These are phyloP conservation scores for Lachnellula arida DNA, from an alignment of 2,329 filamentous ascomycete genomes.

Conservation along the genomic window DNA sequence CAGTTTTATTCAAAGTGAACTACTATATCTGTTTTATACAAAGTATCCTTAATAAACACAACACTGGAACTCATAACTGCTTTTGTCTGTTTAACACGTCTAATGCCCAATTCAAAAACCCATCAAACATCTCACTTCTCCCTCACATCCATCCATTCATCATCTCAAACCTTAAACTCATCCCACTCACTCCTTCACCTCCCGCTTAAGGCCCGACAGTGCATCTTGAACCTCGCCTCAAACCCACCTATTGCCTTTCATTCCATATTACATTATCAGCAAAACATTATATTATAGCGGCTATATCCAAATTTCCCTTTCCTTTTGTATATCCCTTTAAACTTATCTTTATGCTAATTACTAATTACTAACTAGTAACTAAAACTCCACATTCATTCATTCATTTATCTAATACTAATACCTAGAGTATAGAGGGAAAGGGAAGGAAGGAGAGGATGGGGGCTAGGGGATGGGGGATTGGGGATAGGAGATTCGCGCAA, in stretches of 20 bases:
- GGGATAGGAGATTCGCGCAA: constrained; percentile 14
- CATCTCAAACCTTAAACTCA: constrained; percentile 31
- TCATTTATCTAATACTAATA: neutral
- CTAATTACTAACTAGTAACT: neutral
- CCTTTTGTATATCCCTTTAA: too few species aligned
- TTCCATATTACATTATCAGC: neutral
- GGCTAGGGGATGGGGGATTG: neutral
- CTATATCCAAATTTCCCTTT: too few species aligned
- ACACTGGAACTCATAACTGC: too few species aligned
- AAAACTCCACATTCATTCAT: neutral
- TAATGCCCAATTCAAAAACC: too few species aligned
- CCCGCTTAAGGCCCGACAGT: constrained; percentile 44
- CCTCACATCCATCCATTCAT: neutral
- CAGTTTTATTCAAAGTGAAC: too few species aligned
- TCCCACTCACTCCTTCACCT: constrained; percentile 44
- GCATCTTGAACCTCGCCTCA: constrained; percentile 46
- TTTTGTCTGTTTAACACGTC: too few species aligned
- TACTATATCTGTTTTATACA: too few species aligned
- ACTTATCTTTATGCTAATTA: too few species aligned
- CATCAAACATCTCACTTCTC: neutral
- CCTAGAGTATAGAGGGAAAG: neutral
- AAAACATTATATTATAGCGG: too few species aligned
- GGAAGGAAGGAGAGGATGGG: too few species aligned
- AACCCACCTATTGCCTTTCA: constrained; percentile 42
- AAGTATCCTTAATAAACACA: too few species aligned